Evolutionary conservation across 1,139 yeast species (phyloP), one percentile per base, ranked within the genome.

Genomic region (Diutina scorzettiae): DNA sequence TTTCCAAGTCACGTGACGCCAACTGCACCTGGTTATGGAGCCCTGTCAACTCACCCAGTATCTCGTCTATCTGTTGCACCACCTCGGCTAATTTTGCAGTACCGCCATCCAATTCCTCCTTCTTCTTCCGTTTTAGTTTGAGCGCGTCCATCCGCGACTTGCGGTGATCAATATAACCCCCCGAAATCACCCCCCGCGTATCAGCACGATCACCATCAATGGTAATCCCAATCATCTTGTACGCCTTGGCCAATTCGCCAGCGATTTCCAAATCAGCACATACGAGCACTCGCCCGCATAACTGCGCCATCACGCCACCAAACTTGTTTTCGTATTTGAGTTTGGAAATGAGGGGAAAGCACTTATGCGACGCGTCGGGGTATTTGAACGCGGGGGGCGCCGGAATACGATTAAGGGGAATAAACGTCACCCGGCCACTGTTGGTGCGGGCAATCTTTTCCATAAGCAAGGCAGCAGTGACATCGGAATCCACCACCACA

Each of bases 181-280:
- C 98, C 16, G 87, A 79, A 43, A 91, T 61, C 2, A 81, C 83
- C 58, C 98, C 98, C 49, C 69, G 76, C 42, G 74, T 76, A 51
- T 86, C 95, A 39, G 86, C 86, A 49, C 85, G 69, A 56, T 91
- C 97, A 49, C 98, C 98, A 58, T 85, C 94, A 28, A 91, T 64
- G 0, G 98, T 91, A 25, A 91, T 82, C 1, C 95, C 86, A 50
- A 75, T 80, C 30, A 89, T 62, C 34, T 76, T 75, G 53, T 68
- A 76, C 6, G 64, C 61, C 44, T 74, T 74, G 0, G 95, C 80
- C 27, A 84, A 63, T 49, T 78, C 81, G 3, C 80, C 67, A 1
- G 95, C 96, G 31, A 70, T 66, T 43, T 72, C 78, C 42, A 89
- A 62, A 46, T 81, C 79, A 47, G 76, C 72, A 43, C 91, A 81